Evolutionary conservation across 148 eudicot species (phyloP), one percentile per base, ranked within the genome.

Genomic region (Silene latifolia): DNA sequence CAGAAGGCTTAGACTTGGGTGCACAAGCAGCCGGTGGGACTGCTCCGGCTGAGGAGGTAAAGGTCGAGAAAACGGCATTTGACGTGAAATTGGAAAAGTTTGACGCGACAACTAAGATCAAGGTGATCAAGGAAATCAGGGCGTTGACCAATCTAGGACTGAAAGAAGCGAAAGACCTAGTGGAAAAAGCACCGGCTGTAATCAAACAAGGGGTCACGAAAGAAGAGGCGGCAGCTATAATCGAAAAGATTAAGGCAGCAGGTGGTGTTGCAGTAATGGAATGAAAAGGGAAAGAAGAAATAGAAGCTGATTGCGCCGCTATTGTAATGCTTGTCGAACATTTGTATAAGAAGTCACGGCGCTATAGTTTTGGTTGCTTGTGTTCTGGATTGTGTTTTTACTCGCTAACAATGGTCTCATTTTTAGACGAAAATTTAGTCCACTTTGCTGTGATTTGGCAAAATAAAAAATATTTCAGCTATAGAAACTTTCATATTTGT

Each of bases 51-150:
- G 97, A 88, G 82, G 97, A 89, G 87, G 83, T 81, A 57, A 81
- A 81, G 73, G 93, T 75, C 0, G 98, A 93, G 88, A 93, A 88
- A 79, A 89, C 91, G 0, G 88, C 89, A 13, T 93, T 93, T 61
- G 97, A 93, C 80, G 82, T 93, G 39, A 91, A 89, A 82, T 80
- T 93, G 76, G 94, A 91, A 82, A 93, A 93, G 83, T 93, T 89
- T 67, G 98, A 90, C 20, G 81, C 93, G 13, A 84, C 89, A 83
- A 81, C 92, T 19, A 93, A 93, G 78, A 86, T 93, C 56, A 93
- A 93, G 92, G 93, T 93, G 79, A 93, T 93, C 57, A 93, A 93
- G 71, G 98, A 93, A 85, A 91, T 93, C 15, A 83, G 98, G 72
- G 81, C 92, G 9, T 89, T 93, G 25, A 93, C 98, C 2, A 84